Evolutionary conservation across 805 yeast species (phyloP), one percentile per base, ranked within the genome.

Genomic region (Ogataea pini): DNA sequence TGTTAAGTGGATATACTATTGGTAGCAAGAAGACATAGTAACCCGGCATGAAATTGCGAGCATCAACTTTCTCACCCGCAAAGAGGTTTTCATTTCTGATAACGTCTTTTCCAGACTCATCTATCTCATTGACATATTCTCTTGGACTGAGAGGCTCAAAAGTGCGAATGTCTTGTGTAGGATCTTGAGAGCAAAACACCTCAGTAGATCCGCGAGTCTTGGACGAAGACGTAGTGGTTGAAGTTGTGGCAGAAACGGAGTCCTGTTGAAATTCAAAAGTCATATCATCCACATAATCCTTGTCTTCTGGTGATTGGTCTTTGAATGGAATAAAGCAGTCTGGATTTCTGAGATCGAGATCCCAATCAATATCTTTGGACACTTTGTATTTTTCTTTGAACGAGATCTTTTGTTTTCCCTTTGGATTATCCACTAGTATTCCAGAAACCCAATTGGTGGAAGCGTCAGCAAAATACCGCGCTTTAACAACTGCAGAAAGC

Each of bases 11-110:
- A 44, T 85, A 75, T 5, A 79, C 64, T 0, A 82, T 69, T 0
- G 94, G 92, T 5, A 86, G 62, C 16, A 83, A 62, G 58, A 84
- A 86, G 2, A 86, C 76, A 59, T 86, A 86, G 55, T 83, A 78
- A 18, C 95, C 95, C 1, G 91, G 80, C 52, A 76, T 76, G 52
- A 68, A 71, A 13, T 59, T 53, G 18, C 54, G 51, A 5, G 51
- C 18, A 14, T 53, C 52, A 7, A 36, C 34, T 9, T 38, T 25
- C 20, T 36, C 44, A 7, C 44, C 39, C n/a, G 47, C 33, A 34
- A 65, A 61, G 22, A 62, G 40, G 40, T 50, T 42, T 43, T 42
- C 63, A n/a, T 37, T 47, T 25, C 40, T 47, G n/a, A 44, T 40
- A 22, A 25, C 18, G 24, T 51, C 59, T 27, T 48, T 56, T 13